Evolutionary conservation across 2,329 filamentous ascomycete species (phyloP).

Genomic region (Ophiocordyceps camponoti-floridani): DNA sequence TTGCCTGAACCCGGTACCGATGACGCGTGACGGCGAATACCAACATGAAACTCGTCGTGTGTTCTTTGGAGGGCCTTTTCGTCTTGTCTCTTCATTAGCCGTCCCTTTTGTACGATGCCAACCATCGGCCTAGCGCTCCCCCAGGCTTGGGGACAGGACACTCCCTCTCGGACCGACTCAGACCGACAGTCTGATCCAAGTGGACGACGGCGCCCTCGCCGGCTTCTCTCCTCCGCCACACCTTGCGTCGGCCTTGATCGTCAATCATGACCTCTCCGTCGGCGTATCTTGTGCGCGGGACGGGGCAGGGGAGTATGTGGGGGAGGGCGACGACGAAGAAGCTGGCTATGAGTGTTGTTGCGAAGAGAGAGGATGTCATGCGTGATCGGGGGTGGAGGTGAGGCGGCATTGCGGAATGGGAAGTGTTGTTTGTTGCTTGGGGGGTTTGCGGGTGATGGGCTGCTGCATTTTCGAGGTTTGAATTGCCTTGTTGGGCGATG

Average conservation of each 20-base stretch:
- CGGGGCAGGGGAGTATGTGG: constrained; percentile 81
- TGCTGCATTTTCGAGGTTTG: neutral
- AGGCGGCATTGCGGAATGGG: constrained; percentile 44
- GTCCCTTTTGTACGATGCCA: constrained; percentile 42
- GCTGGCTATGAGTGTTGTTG: constrained; percentile 73
- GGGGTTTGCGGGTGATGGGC: neutral
- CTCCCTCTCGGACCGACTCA: constrained; percentile 37
- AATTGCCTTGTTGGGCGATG: neutral
- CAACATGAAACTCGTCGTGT: constrained; percentile 6
- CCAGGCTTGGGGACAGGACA: constrained; percentile 87
- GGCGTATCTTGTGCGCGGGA: constrained; percentile 55
- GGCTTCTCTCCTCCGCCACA: constrained; percentile 24
- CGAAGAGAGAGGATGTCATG: constrained; percentile 87
- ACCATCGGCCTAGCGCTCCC: constrained; percentile 56
- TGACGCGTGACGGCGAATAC: too few species aligned
- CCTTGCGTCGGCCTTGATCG: constrained; percentile 24
- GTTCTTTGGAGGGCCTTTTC: constrained; percentile 3
- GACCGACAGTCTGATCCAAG: constrained; percentile 22
- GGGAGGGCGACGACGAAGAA: constrained; percentile 87
- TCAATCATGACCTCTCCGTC: constrained; percentile 41
- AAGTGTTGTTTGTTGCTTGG: neutral
- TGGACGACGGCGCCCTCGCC: constrained; percentile 27
- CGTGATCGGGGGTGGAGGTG: constrained; percentile 87
- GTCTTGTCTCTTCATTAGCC: constrained; percentile 5
- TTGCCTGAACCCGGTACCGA: too few species aligned